Base-by-base conservation (phyloP, 306 rosid species). In the Rubus idaeus region DNA sequence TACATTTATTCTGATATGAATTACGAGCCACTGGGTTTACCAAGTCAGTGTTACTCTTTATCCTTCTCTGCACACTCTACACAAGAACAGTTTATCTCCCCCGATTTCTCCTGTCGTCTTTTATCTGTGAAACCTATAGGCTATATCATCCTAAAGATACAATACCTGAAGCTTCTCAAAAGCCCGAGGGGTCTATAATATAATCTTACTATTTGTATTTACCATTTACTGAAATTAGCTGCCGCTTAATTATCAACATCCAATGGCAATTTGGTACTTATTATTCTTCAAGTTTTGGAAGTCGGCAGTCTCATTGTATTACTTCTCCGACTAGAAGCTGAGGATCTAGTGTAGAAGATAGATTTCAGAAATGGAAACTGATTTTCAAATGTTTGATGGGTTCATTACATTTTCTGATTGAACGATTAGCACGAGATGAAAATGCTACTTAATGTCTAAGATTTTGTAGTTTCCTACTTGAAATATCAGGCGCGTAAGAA, bases 301-400 rank as follows among this genome's bases (percentile, higher is more conserved):
- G 40, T 56, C 50, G n/a, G 23, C 20, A 6, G 7, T 16, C 62
- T 74, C 62, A 20, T 67, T 11, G 70, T 46, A 47, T 46, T 30
- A 40, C 20, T 53, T 17, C 42, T 39, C 2, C 47, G 50, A 49
- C 45, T 39, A 45, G 30, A 60, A 75, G 23, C n/a, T 5, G 44
- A 68, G 41, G 20, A 4, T 21, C n/a, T 64, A 62, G 41, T 14
- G 40, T 41, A 11, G 45, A 44, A 18, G 73, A 42, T 23, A 70
- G 46, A 58, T 56, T 58, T 68, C 1, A 47, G 55, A 40, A 37
- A 56, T 46, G 8, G 10, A 11, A 49, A 46, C 47, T 0, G 7
- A 55, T 65, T 74, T 44, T 47, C 41, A 46, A 61, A 47, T 74
- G 78, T 23, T 60, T 74, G 35, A 37, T 71, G 30, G 20, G 13